Percentiles rank a stretch among this genome's conserved stretches.
phyloP scores from a whole-genome alignment of 73 alveolate genomes.

The Uronychia binucleata region DNA sequence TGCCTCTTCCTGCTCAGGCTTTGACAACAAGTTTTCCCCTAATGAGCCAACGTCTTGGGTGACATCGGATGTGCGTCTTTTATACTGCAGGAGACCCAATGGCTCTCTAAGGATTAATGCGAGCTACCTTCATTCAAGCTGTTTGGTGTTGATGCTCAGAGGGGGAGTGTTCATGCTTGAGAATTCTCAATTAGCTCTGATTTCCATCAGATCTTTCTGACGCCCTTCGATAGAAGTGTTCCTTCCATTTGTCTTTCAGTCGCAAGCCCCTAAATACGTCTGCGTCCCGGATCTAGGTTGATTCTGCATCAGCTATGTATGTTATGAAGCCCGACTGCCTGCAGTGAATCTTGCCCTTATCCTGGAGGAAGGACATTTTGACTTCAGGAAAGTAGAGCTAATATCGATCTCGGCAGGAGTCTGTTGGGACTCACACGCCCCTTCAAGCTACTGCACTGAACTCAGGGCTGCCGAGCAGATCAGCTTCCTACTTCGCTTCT shows the following conservation, averaged over 20 bases:
- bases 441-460: background rate
- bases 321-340: background rate
- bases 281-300: background rate
- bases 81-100: too few species aligned
- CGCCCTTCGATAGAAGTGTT: background rate
- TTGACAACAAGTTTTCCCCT: too few species aligned
- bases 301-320: background rate
- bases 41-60: too few species aligned
- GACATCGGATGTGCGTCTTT: too few species aligned
- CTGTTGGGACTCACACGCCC: background rate
- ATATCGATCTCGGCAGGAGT: too few species aligned
- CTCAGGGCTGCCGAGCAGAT: background rate
- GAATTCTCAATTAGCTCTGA: background rate
- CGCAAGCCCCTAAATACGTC: background rate
- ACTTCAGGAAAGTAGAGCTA: background rate
- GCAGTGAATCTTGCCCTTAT: background rate
- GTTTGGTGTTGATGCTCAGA: background rate
- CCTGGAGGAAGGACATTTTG: background rate
- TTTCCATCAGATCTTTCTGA: background rate
- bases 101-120: too few species aligned
- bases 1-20: too few species aligned
- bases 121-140: background rate
- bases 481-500: background rate
- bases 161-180: background rate
- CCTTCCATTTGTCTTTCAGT: background rate